phyloP scores from a whole-genome alignment of 2,329 filamentous ascomycete species.

The Pestalotiopsis sp. region DNA sequence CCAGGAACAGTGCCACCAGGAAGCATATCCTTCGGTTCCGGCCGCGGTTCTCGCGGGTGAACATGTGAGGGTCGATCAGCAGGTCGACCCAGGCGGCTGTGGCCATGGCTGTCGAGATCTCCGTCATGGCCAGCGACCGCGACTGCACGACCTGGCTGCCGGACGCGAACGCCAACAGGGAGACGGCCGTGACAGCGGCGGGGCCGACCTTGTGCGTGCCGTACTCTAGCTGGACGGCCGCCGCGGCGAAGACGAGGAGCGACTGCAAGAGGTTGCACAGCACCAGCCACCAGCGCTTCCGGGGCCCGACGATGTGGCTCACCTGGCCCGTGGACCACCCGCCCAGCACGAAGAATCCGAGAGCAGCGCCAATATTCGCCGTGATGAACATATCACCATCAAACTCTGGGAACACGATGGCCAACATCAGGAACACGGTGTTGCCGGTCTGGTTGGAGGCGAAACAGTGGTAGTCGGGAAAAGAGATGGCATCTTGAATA shows the following conservation, averaged over 20 bases:
- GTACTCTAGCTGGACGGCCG: conserved; percentile 47
- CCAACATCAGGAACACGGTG: conserved; percentile 60
- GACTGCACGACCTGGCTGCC: conserved; percentile 63
- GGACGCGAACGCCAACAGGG: conserved; percentile 55
- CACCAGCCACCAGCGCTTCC: conserved; percentile 56
- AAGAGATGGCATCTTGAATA: conserved; percentile 61
- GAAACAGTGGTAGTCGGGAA: conserved; percentile 64
- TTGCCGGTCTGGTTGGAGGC: conserved; percentile 69
- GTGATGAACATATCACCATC: conserved; percentile 52
- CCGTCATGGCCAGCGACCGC: conserved; percentile 55
- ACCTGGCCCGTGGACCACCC: conserved; percentile 59
- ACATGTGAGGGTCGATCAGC: conserved; percentile 55
- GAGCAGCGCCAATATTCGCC: conserved; percentile 55
- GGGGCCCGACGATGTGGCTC: conserved; percentile 53
- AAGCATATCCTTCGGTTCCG: conserved; percentile 54
- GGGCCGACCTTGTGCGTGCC: conserved; percentile 38
- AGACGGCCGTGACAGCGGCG: conserved; percentile 46
- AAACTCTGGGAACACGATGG: conserved; percentile 50
- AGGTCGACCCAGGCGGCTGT: conserved; percentile 66
- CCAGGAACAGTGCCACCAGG: conserved; percentile 46
- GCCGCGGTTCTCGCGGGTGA: conserved; percentile 47
- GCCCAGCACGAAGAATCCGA: conserved; percentile 59
- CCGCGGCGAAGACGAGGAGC: conserved; percentile 53
- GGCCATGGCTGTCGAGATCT: conserved; percentile 67
- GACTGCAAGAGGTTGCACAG: conserved; percentile 58